Percentiles rank a stretch among this genome's conserved stretches.
Evolutionary conservation across 257 asterid species (phyloP).

Genomic region (Fraxinus excelsior): DNA sequence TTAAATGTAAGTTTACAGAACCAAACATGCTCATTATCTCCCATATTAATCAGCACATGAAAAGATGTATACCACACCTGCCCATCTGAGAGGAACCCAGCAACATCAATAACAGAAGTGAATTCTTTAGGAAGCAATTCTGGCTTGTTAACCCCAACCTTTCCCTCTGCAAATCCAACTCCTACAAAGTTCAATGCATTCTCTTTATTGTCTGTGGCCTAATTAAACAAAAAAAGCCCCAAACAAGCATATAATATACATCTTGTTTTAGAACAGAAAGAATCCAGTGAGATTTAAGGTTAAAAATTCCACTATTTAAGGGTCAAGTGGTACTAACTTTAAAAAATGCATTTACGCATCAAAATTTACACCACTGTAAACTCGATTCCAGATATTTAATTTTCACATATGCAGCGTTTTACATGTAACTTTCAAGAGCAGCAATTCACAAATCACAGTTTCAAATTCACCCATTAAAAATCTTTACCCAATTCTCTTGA

Average conservation of each 20-base stretch:
- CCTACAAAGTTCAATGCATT: constrained; percentile 40
- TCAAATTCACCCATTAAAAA: background rate
- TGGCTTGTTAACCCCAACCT: constrained; percentile 84
- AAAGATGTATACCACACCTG: constrained; percentile 51
- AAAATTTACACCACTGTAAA: background rate
- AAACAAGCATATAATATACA: background rate
- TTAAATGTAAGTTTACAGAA: background rate
- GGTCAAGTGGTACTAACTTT: background rate
- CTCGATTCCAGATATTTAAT: background rate
- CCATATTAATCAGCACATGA: background rate
- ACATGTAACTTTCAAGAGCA: background rate
- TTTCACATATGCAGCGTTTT: background rate
- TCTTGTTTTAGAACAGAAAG: constrained; percentile 4
- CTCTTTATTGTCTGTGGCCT: constrained; percentile 3
- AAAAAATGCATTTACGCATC: background rate
- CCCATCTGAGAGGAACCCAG: constrained; percentile 96
- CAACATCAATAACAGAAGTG: constrained; percentile 81
- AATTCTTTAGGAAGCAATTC: constrained; percentile 81
- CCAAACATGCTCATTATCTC: background rate
- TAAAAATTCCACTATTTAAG: background rate
- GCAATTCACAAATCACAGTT: background rate
- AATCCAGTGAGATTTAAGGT: background rate
- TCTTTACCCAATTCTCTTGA: background rate
- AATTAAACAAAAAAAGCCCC: constrained; percentile 4
- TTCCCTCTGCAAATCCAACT: constrained; percentile 73